Evolutionary conservation across 2,329 filamentous ascomycete genomes (phyloP).

Genomic region (Torrubiellomyces zombiae): DNA sequence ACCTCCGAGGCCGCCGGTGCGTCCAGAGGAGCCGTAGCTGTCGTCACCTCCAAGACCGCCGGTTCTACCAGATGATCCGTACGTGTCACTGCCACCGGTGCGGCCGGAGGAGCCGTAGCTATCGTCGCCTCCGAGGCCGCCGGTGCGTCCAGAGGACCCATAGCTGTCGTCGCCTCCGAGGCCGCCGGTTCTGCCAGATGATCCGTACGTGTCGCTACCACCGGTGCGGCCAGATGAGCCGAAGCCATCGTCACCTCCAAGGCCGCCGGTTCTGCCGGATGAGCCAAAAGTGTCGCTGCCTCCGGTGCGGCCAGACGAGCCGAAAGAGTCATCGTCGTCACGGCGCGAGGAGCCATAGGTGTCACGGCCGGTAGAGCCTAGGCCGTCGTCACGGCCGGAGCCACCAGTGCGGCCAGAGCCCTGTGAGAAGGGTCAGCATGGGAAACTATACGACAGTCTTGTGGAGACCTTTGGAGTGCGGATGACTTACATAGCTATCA

Average conservation of each 20-base stretch:
- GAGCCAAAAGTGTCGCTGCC: constrained; percentile 7
- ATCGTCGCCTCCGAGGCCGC: constrained; percentile 6
- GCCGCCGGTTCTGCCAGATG: constrained; percentile 4
- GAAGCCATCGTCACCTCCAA: constrained; percentile 6
- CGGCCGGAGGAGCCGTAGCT: constrained; percentile 7
- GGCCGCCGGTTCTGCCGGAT: constrained; percentile 2
- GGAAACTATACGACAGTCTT: too few species aligned
- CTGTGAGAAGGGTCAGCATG: constrained; percentile 8
- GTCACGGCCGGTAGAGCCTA: constrained; percentile 6
- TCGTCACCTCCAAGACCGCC: constrained; percentile 4
- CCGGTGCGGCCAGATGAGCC: constrained; percentile 8
- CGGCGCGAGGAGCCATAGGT: constrained; percentile 5
- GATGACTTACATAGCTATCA: constrained; percentile 12
- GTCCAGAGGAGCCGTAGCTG: constrained; percentile 8
- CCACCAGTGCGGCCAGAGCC: constrained; percentile 7
- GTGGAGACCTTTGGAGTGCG: too few species aligned
- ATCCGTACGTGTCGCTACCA: constrained; percentile 10
- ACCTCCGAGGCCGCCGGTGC: constrained; percentile 3
- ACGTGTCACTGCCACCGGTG: constrained; percentile 4
- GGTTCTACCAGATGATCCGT: constrained; percentile 4
- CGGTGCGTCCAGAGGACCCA: constrained; percentile 6
- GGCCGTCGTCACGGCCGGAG: constrained; percentile 6
- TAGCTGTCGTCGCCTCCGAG: constrained; percentile 7
- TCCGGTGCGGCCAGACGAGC: constrained; percentile 7
- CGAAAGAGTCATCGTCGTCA: constrained; percentile 6